phyloP scores from a whole-genome alignment of 108 stramenopile genomes.

The Fistulifera pelliculosa region DNA sequence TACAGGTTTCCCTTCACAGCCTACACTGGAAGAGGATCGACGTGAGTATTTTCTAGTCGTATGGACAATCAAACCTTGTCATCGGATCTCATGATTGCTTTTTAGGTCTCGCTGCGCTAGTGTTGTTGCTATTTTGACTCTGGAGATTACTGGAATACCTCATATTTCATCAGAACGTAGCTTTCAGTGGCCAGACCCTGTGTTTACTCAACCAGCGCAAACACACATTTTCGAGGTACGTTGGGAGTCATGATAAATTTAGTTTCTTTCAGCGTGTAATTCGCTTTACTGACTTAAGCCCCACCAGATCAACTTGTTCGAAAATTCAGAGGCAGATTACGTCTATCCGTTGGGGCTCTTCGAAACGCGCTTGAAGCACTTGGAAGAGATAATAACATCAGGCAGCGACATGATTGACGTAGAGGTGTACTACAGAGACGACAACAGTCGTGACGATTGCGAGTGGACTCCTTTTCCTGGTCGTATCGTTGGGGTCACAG shows the following conservation, averaged over 20 bases:
- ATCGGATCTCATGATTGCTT: neutral
- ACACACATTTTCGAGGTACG: constrained; percentile 59
- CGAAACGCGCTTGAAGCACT: neutral
- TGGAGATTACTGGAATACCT: constrained; percentile 74
- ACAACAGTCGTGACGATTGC: constrained; percentile 6
- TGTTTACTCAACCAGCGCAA: constrained; percentile 46
- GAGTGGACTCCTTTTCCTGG: constrained; percentile 2
- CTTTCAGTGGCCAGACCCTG: constrained; percentile 58
- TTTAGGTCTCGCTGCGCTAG: constrained; percentile 26
- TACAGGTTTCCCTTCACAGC: constrained; percentile 76
- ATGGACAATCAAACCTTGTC: neutral
- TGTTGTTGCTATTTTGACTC: constrained; percentile 66
- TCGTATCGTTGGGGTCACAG: constrained; percentile 6
- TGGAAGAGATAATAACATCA: too few species aligned
- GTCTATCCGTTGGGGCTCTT: constrained; percentile 60
- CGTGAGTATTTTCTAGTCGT: neutral
- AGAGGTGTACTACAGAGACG: constrained; percentile 18
- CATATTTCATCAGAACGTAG: constrained; percentile 38
- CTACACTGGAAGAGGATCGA: constrained; percentile 27
- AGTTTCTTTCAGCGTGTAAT: neutral
- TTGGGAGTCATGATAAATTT: neutral
- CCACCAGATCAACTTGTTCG: constrained; percentile 49
- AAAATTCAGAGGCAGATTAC: constrained; percentile 49
- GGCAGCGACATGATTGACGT: constrained; percentile 29
- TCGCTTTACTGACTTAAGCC: neutral